These are phyloP conservation scores for Tricholoma furcatifolium DNA, from an alignment of 768 basidiomycete species.

Conservation along the genomic window DNA sequence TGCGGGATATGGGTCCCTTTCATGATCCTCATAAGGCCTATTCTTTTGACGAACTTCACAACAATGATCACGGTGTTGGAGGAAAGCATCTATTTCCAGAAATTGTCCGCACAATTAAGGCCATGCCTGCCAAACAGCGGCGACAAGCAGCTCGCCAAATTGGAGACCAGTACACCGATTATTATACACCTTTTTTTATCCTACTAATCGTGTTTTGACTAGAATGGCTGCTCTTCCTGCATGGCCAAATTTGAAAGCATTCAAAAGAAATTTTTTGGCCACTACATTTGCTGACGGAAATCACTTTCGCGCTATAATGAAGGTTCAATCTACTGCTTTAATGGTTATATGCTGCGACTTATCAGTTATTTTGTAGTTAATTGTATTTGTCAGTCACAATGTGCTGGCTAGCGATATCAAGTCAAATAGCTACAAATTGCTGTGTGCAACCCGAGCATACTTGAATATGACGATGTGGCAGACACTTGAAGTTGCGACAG, in stretches of 20 bases:
- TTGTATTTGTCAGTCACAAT: not conserved
- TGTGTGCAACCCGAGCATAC: constrained; percentile 25
- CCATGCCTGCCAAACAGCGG: constrained; percentile 6
- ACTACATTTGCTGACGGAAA: constrained; percentile 28
- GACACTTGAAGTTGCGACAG: constrained; percentile 30
- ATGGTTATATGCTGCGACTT: not conserved
- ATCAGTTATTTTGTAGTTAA: not conserved
- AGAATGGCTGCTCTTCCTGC: constrained; percentile 25
- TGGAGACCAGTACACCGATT: constrained; percentile 21
- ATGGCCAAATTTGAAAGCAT: constrained; percentile 32
- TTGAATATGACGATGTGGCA: constrained; percentile 26
- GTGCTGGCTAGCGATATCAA: constrained; percentile 1
- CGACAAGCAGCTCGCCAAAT: constrained; percentile 12
- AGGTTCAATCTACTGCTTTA: constrained; percentile 18
- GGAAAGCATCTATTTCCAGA: constrained; percentile 30
- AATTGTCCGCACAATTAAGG: constrained; percentile 20
- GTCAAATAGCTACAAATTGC: constrained; percentile 22
- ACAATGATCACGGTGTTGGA: constrained; percentile 29
- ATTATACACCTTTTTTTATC: not conserved
- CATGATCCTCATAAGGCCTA: constrained; percentile 33
- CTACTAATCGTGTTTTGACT: not conserved
- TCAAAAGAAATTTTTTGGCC: constrained; percentile 18
- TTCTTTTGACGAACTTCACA: constrained; percentile 40
- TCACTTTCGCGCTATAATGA: constrained; percentile 31
- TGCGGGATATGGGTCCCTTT: constrained; percentile 26